A percentile compares a stretch with the other conserved stretches of the same genome.
Evolutionary conservation across 225 moss, liverwort and hornwort genomes (phyloP).

Genomic region (Physcomitrellopsis africana): DNA sequence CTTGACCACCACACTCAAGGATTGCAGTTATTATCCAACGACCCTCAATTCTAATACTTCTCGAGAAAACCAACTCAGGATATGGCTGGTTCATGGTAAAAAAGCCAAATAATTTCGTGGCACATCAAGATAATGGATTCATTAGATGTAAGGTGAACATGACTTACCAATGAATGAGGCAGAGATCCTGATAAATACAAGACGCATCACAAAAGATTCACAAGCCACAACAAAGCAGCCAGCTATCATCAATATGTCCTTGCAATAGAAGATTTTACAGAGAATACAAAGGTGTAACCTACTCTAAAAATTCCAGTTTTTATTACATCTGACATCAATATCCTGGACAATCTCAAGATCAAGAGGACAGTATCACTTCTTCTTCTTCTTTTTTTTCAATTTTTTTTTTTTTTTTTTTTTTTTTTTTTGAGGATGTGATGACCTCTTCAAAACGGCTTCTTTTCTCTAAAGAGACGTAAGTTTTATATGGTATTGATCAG

Average conservation of each 20-base stretch:
- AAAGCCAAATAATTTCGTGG: neutral
- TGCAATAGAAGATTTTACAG: too few relatives aligned
- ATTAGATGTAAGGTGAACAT: constrained; percentile 1
- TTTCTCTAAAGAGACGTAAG: neutral
- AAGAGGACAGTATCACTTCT: too few relatives aligned
- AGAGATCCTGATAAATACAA: constrained; percentile 65
- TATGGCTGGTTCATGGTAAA: constrained; percentile 2
- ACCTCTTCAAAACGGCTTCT: neutral
- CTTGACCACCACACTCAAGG: neutral
- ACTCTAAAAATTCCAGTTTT: constrained; percentile 5
- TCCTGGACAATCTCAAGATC: neutral
- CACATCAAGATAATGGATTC: neutral
- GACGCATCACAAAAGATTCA: constrained; percentile 20
- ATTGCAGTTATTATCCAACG: neutral
- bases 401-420: too few relatives aligned
- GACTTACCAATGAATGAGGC: constrained; percentile 82
- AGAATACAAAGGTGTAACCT: too few relatives aligned
- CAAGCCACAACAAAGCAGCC: constrained; percentile 27
- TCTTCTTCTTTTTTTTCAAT: too few relatives aligned
- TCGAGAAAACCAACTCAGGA: neutral
- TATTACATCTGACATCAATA: neutral
- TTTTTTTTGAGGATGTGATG: neutral
- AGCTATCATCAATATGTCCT: constrained; percentile 1
- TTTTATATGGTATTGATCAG: neutral
- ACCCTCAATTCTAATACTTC: neutral